Conservation (phyloP, 2,329 filamentous ascomycete genomes). For the Hypoxylon sp. region DNA sequence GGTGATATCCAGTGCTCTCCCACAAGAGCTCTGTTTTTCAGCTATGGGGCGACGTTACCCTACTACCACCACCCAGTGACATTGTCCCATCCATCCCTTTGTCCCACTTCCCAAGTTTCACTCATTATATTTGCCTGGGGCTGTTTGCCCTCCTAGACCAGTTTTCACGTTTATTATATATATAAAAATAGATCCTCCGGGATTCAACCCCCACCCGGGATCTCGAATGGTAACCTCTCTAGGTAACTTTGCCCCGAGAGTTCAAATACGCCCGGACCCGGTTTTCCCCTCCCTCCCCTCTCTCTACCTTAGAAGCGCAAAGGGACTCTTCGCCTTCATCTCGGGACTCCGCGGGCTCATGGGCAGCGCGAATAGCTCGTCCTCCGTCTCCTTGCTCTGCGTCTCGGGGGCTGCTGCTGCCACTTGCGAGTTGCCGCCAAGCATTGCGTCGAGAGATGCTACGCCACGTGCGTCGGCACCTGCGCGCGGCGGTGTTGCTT, state of each 20-base stretch:
- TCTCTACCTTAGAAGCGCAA: slow-evolving; percentile 66
- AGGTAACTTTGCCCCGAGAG: background rate
- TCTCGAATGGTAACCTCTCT: background rate
- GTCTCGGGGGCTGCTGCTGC: slow-evolving; percentile 48
- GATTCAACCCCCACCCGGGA: background rate
- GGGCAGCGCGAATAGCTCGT: slow-evolving; percentile 89
- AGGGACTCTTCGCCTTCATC: slow-evolving; percentile 83
- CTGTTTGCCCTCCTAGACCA: slow-evolving; percentile 1
- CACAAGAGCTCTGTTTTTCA: background rate
- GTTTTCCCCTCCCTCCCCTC: slow-evolving; percentile 9
- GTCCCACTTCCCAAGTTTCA: background rate
- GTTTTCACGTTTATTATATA: slow-evolving; percentile 8
- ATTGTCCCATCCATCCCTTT: background rate
- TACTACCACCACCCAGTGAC: background rate
- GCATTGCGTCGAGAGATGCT: slow-evolving; percentile 59
- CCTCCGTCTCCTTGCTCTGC: slow-evolving; percentile 71
- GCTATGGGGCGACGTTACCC: background rate
- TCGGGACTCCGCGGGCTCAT: slow-evolving; percentile 90
- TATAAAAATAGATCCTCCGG: background rate
- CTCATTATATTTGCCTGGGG: slow-evolving; percentile 9
- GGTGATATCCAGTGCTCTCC: background rate
- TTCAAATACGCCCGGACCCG: background rate
- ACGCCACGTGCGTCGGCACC: slow-evolving; percentile 52
- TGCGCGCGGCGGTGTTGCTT: slow-evolving; percentile 7
- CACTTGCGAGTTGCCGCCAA: slow-evolving; percentile 56